Conservation (phyloP, 2,329 filamentous ascomycete species). For the Xylaria sp. region DNA sequence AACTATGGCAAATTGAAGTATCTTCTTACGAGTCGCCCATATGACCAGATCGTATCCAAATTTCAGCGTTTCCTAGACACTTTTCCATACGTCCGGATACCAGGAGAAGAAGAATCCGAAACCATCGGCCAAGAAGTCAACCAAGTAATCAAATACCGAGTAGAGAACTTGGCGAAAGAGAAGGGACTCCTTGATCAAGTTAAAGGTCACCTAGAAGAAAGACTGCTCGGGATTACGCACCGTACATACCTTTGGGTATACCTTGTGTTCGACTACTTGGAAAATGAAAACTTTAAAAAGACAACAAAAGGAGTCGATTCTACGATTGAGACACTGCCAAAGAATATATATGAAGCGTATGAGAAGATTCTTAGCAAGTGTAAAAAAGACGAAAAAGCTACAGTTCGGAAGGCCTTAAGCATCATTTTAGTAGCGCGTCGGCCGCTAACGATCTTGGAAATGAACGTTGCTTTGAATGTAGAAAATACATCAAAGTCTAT, state of each 20-base stretch:
- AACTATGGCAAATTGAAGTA: slow-evolving; percentile 12
- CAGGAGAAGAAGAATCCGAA: slow-evolving; percentile 31
- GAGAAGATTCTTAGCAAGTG: slow-evolving; percentile 25
- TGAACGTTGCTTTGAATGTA: slow-evolving; percentile 30
- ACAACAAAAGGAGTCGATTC: slow-evolving; percentile 6
- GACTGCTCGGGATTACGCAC: slow-evolving; percentile 18
- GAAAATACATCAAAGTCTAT: slow-evolving; percentile 12
- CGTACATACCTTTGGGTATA: slow-evolving; percentile 35
- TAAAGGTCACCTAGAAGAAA: slow-evolving; percentile 13
- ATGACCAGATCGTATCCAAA: slow-evolving; percentile 22
- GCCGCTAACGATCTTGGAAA: slow-evolving; percentile 29
- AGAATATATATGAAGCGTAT: slow-evolving; percentile 28
- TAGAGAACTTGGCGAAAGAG: slow-evolving; percentile 10
- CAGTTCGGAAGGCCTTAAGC: slow-evolving; percentile 23
- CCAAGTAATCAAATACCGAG: slow-evolving; percentile 25
- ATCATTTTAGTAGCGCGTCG: slow-evolving; percentile 25
- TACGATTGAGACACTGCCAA: slow-evolving; percentile 13
- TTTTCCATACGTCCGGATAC: slow-evolving; percentile 28
- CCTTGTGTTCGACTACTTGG: slow-evolving; percentile 32
- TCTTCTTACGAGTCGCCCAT: slow-evolving; percentile 32
- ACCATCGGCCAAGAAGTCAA: slow-evolving; percentile 29
- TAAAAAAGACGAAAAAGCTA: not conserved
- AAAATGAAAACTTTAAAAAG: slow-evolving; percentile 12
- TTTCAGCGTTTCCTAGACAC: not conserved
- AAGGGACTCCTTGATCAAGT: slow-evolving; percentile 6